Base-by-base conservation (phyloP, 805 yeast genomes). In the Metschnikowia baotianmanensis region DNA sequence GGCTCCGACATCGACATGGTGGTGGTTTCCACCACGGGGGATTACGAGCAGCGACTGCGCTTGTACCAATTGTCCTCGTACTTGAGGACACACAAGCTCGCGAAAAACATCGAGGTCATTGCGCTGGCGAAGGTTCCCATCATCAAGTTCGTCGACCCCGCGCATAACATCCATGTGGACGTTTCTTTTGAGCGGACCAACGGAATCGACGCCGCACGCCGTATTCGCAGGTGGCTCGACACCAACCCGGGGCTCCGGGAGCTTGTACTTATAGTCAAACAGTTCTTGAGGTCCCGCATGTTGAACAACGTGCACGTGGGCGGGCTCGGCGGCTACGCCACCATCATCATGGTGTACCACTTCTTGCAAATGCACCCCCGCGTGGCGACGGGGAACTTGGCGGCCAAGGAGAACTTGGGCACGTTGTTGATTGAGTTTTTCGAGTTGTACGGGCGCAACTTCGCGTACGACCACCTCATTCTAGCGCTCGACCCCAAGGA, bases 1-100 rank as follows among this genome's bases (percentile, higher is more conserved):
- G 96, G 96, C 2, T 87, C 96, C 0, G 99, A 91, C 70, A 88
- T 91, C 23, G 99, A 91, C 62, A 82, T 93, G 81, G 97, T 90
- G 32, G 77, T 91, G 18, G 69, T 82, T 3, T 83, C 95, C 17
- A 63, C 71, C 13, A 63, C 67, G 11, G 80, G 82, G 2, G 76
- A 72, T 47, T 73, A 77, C 51, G 88, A 78, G 52, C 76, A 74
- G 43, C 76, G 86, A 56, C 72, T 79, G n/a, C 67, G 77, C 18
- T 63, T 91, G 33, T 89, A 82, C 58, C 82, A 81, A 52, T 67
- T 91, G 9, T 80, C 96, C 2, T 78, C 88, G 5, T 77, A 74
- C 52, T 69, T 91, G 46, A 74, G 86, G 51, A 70, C 74, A 29
- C 65, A 71, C 30, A 72, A 75, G 11, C 62, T 88, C 32, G 95